Evolutionary conservation across 306 rosid genomes (phyloP), one percentile per base, ranked within the genome.

Genomic region (Pterocarpus santalinus): DNA sequence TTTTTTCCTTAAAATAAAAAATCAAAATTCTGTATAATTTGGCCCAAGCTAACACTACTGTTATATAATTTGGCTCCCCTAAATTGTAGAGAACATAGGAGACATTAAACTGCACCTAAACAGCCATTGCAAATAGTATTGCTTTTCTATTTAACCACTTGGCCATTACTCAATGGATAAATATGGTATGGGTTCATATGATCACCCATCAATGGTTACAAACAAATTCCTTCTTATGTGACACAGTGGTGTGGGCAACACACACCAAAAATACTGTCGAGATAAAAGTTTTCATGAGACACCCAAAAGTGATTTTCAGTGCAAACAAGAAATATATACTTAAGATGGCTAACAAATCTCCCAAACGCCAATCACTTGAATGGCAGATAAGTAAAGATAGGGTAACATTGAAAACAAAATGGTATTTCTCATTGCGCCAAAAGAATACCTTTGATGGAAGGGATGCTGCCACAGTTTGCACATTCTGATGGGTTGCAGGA

Each of bases 371-470:
- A 55, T 36, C 60, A 56, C 3, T 67, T 71, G 61, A 65, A 47
- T 61, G 63, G 44, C 36, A 32, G 63, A 35, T 35, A 56, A 65
- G 61, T 36, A 65, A 47, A 70, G 32, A 44, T 47, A 62, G 46
- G 63, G 44, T n/a, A 47, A 75, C 43, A 79, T 60, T 22, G 14
- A 75, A 78, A 43, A 75, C 58, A 52, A 47, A 65, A 63, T 35
- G 35, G 57, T 38, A 66, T 28, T 69, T 62, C 16, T 38, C 57
- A 51, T 22, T 75, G 71, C 32, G 75, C 56, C 70, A 78, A 75
- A 69, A 43, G 82, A 61, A 80, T 69, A 96, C 99, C 97, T 91
- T 96, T 39, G 81, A 55, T 33, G 92, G 83, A 75, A 79, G 90
- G 58, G 91, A 55, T 15, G 80, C 79, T 44, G 82, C 81, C 79